Conservation (phyloP, 2,329 filamentous ascomycete genomes). For the Aspergillus ustus region DNA sequence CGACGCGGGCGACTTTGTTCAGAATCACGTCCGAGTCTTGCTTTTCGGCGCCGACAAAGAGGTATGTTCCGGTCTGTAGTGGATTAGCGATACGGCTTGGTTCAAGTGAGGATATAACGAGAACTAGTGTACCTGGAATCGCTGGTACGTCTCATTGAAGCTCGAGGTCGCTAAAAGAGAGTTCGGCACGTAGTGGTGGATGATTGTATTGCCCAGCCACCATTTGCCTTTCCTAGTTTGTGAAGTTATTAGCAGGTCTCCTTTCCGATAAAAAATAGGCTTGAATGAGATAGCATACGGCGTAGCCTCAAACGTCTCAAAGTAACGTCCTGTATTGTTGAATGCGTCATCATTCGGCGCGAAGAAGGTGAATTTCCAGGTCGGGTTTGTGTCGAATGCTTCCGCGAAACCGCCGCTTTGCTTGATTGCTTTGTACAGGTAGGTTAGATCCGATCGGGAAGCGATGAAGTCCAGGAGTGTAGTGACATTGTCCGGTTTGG, state of each 20-base stretch:
- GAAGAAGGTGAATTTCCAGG: slow-evolving; percentile 39
- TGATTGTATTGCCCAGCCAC: slow-evolving; percentile 13
- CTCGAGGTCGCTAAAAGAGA: neutral
- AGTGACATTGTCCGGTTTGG: neutral
- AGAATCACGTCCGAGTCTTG: neutral
- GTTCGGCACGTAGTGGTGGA: slow-evolving; percentile 15
- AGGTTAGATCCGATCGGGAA: neutral
- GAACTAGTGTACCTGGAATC: too few species aligned
- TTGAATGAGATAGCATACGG: too few species aligned
- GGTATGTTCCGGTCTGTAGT: slow-evolving; percentile 6
- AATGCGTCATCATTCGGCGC: slow-evolving; percentile 37
- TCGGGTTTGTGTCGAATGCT: slow-evolving; percentile 33
- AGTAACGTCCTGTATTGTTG: slow-evolving; percentile 33
- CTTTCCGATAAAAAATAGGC: too few species aligned
- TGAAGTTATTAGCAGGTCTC: too few species aligned
- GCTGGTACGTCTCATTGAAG: slow-evolving; percentile 8
- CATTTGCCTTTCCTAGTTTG: slow-evolving; percentile 17
- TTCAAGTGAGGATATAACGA: neutral
- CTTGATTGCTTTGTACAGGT: neutral
- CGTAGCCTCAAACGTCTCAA: neutral
- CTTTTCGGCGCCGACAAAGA: slow-evolving; percentile 3
- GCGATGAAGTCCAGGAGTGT: neutral
- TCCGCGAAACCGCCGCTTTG: slow-evolving; percentile 29
- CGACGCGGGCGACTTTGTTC: slow-evolving; percentile 8
- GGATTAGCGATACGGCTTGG: neutral